Evolutionary conservation across 352 stramenopile genomes (phyloP), one percentile per base, ranked within the genome.

Genomic region (Globisporangium canariense): DNA sequence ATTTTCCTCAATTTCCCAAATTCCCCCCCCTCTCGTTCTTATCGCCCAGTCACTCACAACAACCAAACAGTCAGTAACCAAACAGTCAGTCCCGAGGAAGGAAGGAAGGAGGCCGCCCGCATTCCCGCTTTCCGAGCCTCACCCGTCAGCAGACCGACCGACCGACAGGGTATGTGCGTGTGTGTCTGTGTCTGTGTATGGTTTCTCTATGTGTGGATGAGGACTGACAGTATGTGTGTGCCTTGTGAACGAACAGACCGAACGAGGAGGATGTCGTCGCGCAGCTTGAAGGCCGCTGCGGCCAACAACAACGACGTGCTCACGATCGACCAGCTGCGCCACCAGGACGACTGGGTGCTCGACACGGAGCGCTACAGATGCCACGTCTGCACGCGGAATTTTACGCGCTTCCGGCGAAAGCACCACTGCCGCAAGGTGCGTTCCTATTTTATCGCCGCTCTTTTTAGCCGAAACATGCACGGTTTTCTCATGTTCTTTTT

Each of bases 371-470:
- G 87, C 62, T 91, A 91, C 75, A 79, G 87, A 61, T 96, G 87
- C 73, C 85, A 96, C 66, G 83, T 96, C 58, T 96, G 87, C 74
- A 96, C 86, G 72, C 70, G 87, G 47, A 96, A 96, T 77, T 96
- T 96, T 57, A 91, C 80, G 72, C 86, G 83, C 65, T 93, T 96
- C 64, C 83, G 87, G 53, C 83, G 87, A 88, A 94, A 94, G 76
- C 87, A 96, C 60, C 87, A 96, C 67, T 96, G 87, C 73, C 85
- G 87, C 68, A 92, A 94, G 79, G 86, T 94, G 66, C 43, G 66
- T 43, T 22, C 45, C n/a, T 20, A n/a, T 13, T 28, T 16, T 16
- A 1, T 52, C n/a, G 14, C 7, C 32, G 4, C 32, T 36, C 32
- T 36, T 59, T 10, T 30, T 18, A 11, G 50, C 25, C 14, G 2